phyloP scores from a whole-genome alignment of 495 filamentous ascomycete species.

The Talaromyces thailandensis region DNA sequence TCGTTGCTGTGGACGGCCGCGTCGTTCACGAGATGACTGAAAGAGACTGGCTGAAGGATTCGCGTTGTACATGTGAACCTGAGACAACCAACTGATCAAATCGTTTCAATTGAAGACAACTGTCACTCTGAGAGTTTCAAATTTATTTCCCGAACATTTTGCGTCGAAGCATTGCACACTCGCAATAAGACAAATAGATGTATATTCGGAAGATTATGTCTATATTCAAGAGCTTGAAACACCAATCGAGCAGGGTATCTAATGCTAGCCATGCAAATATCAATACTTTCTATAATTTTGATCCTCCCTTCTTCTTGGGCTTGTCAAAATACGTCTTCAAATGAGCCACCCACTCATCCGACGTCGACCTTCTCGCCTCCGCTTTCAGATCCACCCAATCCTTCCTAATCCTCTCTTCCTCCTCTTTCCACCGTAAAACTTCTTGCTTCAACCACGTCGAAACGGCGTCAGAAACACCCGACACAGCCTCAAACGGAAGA shows the following conservation, averaged over 20 bases:
- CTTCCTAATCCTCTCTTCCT: background rate
- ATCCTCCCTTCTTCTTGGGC: background rate
- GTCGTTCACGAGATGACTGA: background rate
- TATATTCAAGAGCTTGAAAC: background rate
- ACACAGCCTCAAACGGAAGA: slow-evolving; percentile 59
- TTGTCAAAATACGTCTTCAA: background rate
- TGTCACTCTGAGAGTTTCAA: background rate
- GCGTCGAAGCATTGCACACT: background rate
- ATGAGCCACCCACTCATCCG: background rate
- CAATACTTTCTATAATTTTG: background rate
- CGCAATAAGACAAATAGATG: background rate
- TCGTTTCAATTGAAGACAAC: too few relatives aligned
- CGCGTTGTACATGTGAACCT: background rate
- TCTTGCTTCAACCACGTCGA: slow-evolving; percentile 27
- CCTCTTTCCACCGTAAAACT: background rate
- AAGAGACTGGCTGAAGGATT: background rate
- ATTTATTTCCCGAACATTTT: background rate
- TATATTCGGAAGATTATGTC: background rate
- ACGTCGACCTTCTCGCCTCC: background rate
- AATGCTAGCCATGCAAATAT: background rate
- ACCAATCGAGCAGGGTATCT: background rate
- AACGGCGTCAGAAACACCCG: slow-evolving; percentile 39
- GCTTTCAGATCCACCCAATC: background rate
- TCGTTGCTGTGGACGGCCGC: background rate
- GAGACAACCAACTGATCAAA: background rate